Conservation (phyloP, 495 filamentous ascomycete species). For the Penicillium soppii region DNA sequence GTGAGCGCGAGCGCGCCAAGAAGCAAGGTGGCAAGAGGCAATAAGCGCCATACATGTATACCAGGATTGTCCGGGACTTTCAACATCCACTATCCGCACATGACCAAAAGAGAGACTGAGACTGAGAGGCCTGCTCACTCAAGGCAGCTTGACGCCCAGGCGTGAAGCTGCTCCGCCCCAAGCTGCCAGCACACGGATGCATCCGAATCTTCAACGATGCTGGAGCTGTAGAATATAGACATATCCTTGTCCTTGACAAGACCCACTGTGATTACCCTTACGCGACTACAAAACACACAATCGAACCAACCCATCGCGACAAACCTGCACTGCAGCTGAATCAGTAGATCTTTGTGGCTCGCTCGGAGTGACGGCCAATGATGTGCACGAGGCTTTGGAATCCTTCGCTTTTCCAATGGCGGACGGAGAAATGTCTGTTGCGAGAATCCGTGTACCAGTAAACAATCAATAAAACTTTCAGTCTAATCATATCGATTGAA, state of each 20-base stretch:
- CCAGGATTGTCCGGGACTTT: conserved; percentile 28
- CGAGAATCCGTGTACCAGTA: neutral
- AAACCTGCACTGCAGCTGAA: conserved; percentile 5
- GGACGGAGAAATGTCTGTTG: neutral
- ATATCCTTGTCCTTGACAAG: conserved; percentile 5
- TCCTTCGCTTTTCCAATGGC: neutral
- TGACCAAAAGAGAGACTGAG: conserved; percentile 12
- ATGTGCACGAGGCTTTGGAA: neutral
- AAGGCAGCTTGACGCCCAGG: conserved; percentile 1
- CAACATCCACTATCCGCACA: conserved; percentile 35
- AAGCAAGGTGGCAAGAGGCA: conserved; percentile 42
- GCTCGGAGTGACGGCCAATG: neutral
- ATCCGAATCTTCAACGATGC: conserved; percentile 33
- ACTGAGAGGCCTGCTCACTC: conserved; percentile 4
- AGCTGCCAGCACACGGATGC: conserved; percentile 15
- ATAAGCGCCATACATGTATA: conserved; percentile 24
- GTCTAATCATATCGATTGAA: no score
- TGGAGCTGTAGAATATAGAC: conserved; percentile 27
- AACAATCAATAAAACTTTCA: neutral
- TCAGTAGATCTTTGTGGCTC: neutral
- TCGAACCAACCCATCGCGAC: conserved; percentile 23
- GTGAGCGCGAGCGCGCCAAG: conserved; percentile 51
- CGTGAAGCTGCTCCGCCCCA: conserved; percentile 2
- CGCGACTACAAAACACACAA: conserved; percentile 22
- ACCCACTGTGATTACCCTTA: conserved; percentile 19